Percentiles rank a stretch among this genome's conserved stretches.
These are phyloP conservation scores for Biscogniauxia mediterranea DNA, from an alignment of 2,329 filamentous ascomycete species.

Conservation along the genomic window DNA sequence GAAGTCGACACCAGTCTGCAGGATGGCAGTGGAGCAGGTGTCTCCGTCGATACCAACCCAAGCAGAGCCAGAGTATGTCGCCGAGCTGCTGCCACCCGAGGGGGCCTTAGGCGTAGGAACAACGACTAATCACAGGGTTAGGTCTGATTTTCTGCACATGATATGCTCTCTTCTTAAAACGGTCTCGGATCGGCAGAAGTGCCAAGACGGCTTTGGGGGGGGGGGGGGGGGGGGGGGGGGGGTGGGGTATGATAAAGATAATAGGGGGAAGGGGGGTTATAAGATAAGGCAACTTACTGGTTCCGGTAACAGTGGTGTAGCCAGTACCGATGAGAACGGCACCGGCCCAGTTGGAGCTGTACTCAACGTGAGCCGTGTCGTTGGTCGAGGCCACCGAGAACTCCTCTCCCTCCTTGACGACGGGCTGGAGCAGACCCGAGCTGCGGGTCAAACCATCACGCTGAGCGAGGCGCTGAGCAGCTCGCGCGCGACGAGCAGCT, in stretches of 20 bases:
- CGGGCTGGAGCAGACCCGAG: conserved; percentile 29
- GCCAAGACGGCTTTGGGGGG: background rate
- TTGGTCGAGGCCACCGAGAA: conserved; percentile 28
- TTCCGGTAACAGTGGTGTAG: conserved; percentile 52
- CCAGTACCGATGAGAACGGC: conserved; percentile 49
- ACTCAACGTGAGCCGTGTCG: conserved; percentile 43
- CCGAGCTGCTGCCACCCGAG: conserved; percentile 24
- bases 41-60: conserved; percentile 64
- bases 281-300: conserved; percentile 25
- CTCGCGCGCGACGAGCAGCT: conserved; percentile 37
- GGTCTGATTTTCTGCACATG: background rate
- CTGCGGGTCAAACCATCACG: conserved; percentile 17
- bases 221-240: no score
- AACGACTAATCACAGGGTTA: conserved; percentile 33
- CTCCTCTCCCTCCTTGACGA: conserved; percentile 26
- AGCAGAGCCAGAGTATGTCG: conserved; percentile 17
- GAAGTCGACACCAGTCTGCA: conserved; percentile 59
- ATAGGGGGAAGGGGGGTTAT: background rate
- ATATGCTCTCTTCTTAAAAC: background rate
- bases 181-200: background rate
- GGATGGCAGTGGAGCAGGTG: conserved; percentile 51
- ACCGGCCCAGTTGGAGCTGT: conserved; percentile 59
- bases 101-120: conserved; percentile 49
- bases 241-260: background rate
- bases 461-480: conserved; percentile 29